These are phyloP conservation scores for Ilyonectria destructans DNA, from an alignment of 2,329 filamentous ascomycete species.

Conservation along the genomic window DNA sequence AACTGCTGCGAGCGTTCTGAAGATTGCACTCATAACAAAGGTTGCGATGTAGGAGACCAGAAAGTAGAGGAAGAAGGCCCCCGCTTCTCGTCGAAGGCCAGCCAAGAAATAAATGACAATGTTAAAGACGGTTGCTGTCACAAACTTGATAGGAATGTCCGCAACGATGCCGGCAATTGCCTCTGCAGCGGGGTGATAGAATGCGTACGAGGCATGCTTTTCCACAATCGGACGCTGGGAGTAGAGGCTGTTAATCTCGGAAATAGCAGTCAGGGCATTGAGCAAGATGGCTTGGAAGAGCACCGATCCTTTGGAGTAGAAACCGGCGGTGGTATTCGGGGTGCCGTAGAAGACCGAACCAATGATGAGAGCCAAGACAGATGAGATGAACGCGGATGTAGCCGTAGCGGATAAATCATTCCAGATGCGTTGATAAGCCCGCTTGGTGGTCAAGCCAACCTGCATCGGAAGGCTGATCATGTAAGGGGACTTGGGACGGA, in stretches of 20 bases:
- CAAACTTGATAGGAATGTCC: conserved; percentile 59
- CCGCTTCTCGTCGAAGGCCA: conserved; percentile 69
- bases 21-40: conserved; percentile 74
- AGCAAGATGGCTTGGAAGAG: conserved; percentile 54
- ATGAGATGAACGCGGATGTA: conserved; percentile 8
- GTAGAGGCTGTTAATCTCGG: conserved; percentile 47
- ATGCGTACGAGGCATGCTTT: conserved; percentile 49
- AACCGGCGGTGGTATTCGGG: conserved; percentile 66
- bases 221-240: conserved; percentile 46
- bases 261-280: conserved; percentile 48
- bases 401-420: conserved; percentile 65
- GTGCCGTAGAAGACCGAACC: conserved; percentile 79
- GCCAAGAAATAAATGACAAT: conserved; percentile 68
- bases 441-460: conserved; percentile 63
- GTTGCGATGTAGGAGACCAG: conserved; percentile 78
- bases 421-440: conserved; percentile 67
- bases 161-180: conserved; percentile 44
- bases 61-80: conserved; percentile 82
- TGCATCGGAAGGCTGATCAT: conserved; percentile 69
- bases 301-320: conserved; percentile 61
- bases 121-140: conserved; percentile 62
- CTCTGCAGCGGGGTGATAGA: conserved; percentile 56
- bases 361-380: conserved; percentile 66
- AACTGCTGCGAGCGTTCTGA: conserved; percentile 79
- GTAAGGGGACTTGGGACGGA: conserved; percentile 69